Evolutionary conservation across 108 stramenopile species (phyloP).

Genomic region (Chaetoceros tenuissimus): DNA sequence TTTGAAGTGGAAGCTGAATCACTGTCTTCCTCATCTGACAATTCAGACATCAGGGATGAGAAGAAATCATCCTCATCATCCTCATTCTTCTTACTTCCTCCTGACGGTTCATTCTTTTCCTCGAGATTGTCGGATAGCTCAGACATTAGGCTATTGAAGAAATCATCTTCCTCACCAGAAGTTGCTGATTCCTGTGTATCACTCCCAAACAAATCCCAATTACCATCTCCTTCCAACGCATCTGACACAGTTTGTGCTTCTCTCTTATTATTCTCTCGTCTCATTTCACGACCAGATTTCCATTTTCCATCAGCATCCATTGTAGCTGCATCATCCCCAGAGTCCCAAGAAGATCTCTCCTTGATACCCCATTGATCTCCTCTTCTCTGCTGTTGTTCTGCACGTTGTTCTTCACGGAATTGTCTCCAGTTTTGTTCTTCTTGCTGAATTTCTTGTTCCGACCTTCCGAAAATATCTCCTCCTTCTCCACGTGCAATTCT

Average conservation of each 20-base stretch:
- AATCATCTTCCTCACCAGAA: constrained; percentile 29
- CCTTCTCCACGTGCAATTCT: constrained; percentile 39
- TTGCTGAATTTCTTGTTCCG: constrained; percentile 28
- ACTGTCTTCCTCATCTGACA: constrained; percentile 38
- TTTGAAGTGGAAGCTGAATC: neutral
- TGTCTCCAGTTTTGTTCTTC: constrained; percentile 67
- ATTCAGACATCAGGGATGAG: constrained; percentile 55
- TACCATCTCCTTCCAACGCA: constrained; percentile 23
- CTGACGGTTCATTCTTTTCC: constrained; percentile 1
- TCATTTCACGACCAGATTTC: constrained; percentile 9
- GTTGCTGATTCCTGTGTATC: constrained; percentile 17
- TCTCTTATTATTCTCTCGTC: constrained; percentile 3
- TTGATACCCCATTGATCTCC: constrained; percentile 18
- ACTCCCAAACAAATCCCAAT: constrained; percentile 44
- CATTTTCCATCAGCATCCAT: constrained; percentile 24
- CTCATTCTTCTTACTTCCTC: constrained; percentile 5
- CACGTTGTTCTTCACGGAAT: constrained; percentile 59
- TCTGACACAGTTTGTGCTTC: constrained; percentile 9
- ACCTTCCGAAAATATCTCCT: constrained; percentile 38
- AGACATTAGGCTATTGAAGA: constrained; percentile 41
- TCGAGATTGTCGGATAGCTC: constrained; percentile 32
- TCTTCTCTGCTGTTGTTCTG: constrained; percentile 14
- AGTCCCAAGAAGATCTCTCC: constrained; percentile 27
- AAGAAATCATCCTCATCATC: constrained; percentile 73
- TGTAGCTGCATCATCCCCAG: constrained; percentile 25